phyloP scores from a whole-genome alignment of 495 filamentous ascomycete species.

The Penicillium lagena region DNA sequence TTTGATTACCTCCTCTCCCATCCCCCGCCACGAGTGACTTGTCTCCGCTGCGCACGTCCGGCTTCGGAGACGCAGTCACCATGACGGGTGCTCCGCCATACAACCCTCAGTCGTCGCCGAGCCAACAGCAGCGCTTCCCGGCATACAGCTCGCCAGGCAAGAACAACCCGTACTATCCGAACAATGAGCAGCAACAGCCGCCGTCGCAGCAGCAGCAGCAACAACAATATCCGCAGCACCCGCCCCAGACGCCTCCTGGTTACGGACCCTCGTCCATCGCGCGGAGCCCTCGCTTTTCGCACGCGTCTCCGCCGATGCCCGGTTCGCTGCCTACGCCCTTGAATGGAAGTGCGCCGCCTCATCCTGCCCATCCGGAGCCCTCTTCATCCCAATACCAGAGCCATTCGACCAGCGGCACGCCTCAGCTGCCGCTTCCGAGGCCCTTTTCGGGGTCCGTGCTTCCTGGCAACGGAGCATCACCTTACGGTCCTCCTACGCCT shows the following conservation, averaged over 20 bases:
- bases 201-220: constrained; percentile 7
- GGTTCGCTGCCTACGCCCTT: constrained; percentile 40
- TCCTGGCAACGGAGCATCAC: constrained; percentile 30
- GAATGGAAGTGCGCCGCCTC: constrained; percentile 43
- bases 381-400: constrained; percentile 38
- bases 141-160: constrained; percentile 41
- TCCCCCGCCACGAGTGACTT: constrained; percentile 10
- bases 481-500: constrained; percentile 33
- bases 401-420: constrained; percentile 26
- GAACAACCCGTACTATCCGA: constrained; percentile 46
- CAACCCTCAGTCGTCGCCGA: constrained; percentile 34
- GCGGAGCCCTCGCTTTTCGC: constrained; percentile 45
- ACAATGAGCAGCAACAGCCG: constrained; percentile 41
- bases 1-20: constrained; percentile 7
- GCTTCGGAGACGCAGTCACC: constrained; percentile 31
- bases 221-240: constrained; percentile 42
- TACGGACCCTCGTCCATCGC: constrained; percentile 48
- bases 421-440: constrained; percentile 31
- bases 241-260: constrained; percentile 47
- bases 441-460: constrained; percentile 39
- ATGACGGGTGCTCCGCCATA: constrained; percentile 46
- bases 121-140: constrained; percentile 33
- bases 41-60: constrained; percentile 15
- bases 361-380: constrained; percentile 32
- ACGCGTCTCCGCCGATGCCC: constrained; percentile 47